Evolutionary conservation across 2,329 filamentous ascomycete species (phyloP), one percentile per base, ranked within the genome.

Genomic region (Colletotrichum noveboracense): DNA sequence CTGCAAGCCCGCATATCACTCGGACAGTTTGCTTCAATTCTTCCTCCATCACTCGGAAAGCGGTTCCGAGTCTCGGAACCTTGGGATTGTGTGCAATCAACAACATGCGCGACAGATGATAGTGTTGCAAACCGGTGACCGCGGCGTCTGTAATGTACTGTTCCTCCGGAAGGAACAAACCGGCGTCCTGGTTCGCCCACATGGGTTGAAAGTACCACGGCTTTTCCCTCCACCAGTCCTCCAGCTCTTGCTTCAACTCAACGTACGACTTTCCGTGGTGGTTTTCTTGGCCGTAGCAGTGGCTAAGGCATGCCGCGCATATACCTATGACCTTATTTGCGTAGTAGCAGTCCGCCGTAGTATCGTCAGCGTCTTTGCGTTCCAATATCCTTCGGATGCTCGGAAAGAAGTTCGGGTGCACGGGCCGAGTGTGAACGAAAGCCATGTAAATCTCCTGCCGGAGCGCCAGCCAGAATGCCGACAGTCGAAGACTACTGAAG

Each of bases 401-500:
- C 1, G 75, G 78, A 6, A 81, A 79, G 24, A 77, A 78, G 64
- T 80, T 82, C 10, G 80, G 77, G 21, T 82, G 78, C 1, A 82
- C 81, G 0, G 80, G 78, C 2, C 81, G 80, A 2, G 77, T 76
- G n/a, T 82, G 81, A 28, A 80, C 78, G 21, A 82, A 81, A 5
- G 81, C 80, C 80, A 81, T 81, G 52, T 82, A 80, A 34, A 82
- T 81, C 56, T 82, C 81, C 58, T 81, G 81, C 9, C 77, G 77
- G 3, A 82, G 72, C 2, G 80, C 81, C 2, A 81, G 77, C 81
- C 79, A 82, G 52, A 82, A 82, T 2, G 80, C 79, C 5, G 81
- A 80, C 2, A 80, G 76, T 0, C 80, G 79, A 5, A 82, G 76
- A 7, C 80, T 80, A 13, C 78, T 80, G n/a, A 82, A 81, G 16